phyloP scores from a whole-genome alignment of 2,329 filamentous ascomycete genomes.

The Ceratocystis harringtonii region DNA sequence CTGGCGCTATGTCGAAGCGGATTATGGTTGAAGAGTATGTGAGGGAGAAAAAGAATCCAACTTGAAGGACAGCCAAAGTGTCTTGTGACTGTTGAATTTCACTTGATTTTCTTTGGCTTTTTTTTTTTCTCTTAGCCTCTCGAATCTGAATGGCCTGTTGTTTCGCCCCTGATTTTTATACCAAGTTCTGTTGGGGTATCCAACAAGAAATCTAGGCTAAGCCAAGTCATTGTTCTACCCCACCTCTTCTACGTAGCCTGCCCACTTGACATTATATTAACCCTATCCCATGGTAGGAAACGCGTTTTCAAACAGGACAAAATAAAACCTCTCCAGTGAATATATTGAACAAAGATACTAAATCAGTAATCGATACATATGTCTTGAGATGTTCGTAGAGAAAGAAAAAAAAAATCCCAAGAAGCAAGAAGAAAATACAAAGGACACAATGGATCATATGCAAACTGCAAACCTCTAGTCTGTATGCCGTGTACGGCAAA shows the following conservation, averaged over 20 bases:
- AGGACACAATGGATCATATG: constrained; percentile 16
- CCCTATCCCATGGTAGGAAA: not conserved
- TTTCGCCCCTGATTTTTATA: not conserved
- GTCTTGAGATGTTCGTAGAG: not conserved
- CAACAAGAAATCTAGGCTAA: not conserved
- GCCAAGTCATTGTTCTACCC: not conserved
- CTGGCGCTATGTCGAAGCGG: not conserved
- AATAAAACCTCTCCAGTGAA: not conserved
- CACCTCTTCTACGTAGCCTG: not conserved
- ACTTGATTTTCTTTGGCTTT: not conserved
- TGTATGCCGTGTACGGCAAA: not conserved
- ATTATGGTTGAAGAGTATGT: not conserved
- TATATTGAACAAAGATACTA: constrained; percentile 4
- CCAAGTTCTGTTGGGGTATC: not conserved
- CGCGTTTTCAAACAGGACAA: not conserved
- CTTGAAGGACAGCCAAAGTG: not conserved
- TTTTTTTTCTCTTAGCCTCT: not conserved
- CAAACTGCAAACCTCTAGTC: constrained; percentile 22
- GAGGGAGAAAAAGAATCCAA: not conserved
- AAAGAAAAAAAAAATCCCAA: constrained; percentile 4
- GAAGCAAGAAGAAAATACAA: constrained; percentile 3
- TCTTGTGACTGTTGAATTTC: not conserved
- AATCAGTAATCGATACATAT: not conserved
- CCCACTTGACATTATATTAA: not conserved
- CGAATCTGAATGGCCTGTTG: not conserved